These are phyloP conservation scores for Rhizopogon vulgaris DNA, from an alignment of 768 basidiomycete species.

Conservation along the genomic window DNA sequence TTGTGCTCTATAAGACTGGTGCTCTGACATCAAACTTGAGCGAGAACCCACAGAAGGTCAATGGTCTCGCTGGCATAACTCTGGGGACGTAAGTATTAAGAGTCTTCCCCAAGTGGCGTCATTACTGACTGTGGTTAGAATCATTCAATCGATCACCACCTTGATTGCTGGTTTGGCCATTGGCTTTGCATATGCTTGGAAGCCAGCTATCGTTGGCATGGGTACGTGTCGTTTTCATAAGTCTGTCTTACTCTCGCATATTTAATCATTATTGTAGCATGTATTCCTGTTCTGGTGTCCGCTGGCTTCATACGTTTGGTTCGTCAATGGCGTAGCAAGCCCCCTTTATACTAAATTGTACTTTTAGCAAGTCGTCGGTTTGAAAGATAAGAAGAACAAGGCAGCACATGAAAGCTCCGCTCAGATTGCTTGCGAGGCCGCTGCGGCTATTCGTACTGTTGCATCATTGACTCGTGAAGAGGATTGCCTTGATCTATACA, in stretches of 20 bases:
- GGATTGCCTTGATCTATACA: constrained; percentile 65
- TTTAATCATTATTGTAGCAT: constrained; percentile 35
- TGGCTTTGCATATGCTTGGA: constrained; percentile 74
- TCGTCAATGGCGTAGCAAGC: constrained; percentile 12
- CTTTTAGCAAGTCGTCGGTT: constrained; percentile 66
- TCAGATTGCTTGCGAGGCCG: constrained; percentile 91
- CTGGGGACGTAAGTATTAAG: constrained; percentile 57
- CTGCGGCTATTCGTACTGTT: constrained; percentile 85
- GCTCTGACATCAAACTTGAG: constrained; percentile 72
- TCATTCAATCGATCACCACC: constrained; percentile 72
- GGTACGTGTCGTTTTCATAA: constrained; percentile 33
- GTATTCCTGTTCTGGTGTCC: constrained; percentile 60
- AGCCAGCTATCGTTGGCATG: constrained; percentile 75
- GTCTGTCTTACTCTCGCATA: neutral
- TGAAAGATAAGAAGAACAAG: constrained; percentile 83
- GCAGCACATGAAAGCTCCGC: constrained; percentile 72
- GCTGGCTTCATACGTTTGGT: constrained; percentile 81
- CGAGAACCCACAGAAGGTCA: constrained; percentile 86
- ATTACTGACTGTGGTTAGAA: constrained; percentile 31
- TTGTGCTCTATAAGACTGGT: constrained; percentile 51
- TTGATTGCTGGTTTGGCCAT: constrained; percentile 66
- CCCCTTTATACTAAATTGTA: neutral
- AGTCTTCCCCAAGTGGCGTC: neutral
- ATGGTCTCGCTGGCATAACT: constrained; percentile 82
- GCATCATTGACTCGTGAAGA: constrained; percentile 83